Conservation (phyloP, 768 basidiomycete species). For the Dacryopinax primogenitus region DNA sequence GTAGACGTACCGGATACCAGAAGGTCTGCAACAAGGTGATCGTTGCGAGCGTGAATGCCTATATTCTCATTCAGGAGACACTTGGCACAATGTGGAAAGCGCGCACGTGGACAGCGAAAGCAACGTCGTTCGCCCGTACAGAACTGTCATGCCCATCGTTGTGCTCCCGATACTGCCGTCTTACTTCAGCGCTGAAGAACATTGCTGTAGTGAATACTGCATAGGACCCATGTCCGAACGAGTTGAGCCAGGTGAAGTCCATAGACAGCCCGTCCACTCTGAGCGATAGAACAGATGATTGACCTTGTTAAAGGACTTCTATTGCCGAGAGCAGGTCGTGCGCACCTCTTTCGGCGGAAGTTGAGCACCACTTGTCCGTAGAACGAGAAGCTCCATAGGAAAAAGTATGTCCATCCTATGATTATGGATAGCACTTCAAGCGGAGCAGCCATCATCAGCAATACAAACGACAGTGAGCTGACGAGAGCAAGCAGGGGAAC, state of each 20-base stretch:
- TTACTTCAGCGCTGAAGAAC: slow-evolving; percentile 22
- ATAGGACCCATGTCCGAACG: slow-evolving; percentile 22
- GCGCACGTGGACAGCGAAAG: slow-evolving; percentile 28
- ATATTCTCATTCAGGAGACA: not conserved
- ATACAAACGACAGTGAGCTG: too few relatives aligned
- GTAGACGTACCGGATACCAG: slow-evolving; percentile 21
- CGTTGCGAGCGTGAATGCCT: slow-evolving; percentile 24
- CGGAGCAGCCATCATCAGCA: slow-evolving; percentile 9
- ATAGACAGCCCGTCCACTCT: slow-evolving; percentile 28
- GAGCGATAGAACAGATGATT: not conserved
- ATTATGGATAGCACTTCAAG: slow-evolving; percentile 12
- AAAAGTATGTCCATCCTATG: slow-evolving; percentile 20
- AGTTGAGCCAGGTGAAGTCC: slow-evolving; percentile 32
- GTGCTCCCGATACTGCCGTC: slow-evolving; percentile 27
- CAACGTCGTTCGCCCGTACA: slow-evolving; percentile 29
- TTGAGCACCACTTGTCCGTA: slow-evolving; percentile 31
- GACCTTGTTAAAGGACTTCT: not conserved
- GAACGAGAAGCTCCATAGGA: slow-evolving; percentile 25
- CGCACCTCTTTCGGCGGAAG: slow-evolving; percentile 26
- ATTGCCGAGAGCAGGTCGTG: slow-evolving; percentile 4
- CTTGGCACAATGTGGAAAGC: not conserved
- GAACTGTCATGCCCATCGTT: slow-evolving; percentile 28
- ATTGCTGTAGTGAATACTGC: slow-evolving; percentile 26
- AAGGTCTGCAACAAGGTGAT: slow-evolving; percentile 26
- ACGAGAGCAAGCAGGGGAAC: slow-evolving; percentile 9